Base-by-base conservation (phyloP, 2,329 filamentous ascomycete genomes). In the Chalaropsis ovoidea region DNA sequence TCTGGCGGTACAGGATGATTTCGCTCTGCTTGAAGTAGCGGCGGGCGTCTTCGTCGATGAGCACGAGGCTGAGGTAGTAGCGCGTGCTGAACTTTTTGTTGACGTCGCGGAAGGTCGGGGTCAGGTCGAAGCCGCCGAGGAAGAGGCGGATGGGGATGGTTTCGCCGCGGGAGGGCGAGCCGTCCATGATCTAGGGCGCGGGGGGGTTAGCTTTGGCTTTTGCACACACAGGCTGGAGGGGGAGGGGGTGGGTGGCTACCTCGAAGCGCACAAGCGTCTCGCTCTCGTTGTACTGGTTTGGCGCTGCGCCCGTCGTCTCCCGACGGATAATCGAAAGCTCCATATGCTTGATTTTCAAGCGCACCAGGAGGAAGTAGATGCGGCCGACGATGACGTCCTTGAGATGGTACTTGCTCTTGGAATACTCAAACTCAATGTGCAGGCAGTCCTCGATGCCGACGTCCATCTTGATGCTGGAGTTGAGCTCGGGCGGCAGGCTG, bases 261-360 rank as follows among this genome's bases (percentile, higher is more conserved):
- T 99, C 94, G 72, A 99, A 99, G 70, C 95, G 86, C 66, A 99
- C 94, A 71, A 99, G 78, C 2, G 94, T 99, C 78, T 99, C 94
- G 77, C 92, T 97, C 80, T 99, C 95, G 75, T 99, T 99, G 78
- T 99, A 99, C 77, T 99, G 95, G 75, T 99, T 99, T 6, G 94
- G 94, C 24, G 94, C 90, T 4, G 91, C 90, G 65, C 95, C 94
- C 0, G 94, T 99, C 1, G 94, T 99, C 78, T 99, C 94, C 71
- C 95, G 82, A 70, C 95, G 84, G 75, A 99, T 99, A 72, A 99
- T 99, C 70, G 90, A 96, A 69, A 99, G 79, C 79, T 99, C 94
- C 94, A 99, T 99, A 77, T 99, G 94, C 78, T 97, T 96, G 76
- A 99, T 99, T 85, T 99, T 99, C 75, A 99, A 81, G 72, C 94